phyloP scores from a whole-genome alignment of 1,284 basidiomycete species.

The Fomitopsis betulina region DNA sequence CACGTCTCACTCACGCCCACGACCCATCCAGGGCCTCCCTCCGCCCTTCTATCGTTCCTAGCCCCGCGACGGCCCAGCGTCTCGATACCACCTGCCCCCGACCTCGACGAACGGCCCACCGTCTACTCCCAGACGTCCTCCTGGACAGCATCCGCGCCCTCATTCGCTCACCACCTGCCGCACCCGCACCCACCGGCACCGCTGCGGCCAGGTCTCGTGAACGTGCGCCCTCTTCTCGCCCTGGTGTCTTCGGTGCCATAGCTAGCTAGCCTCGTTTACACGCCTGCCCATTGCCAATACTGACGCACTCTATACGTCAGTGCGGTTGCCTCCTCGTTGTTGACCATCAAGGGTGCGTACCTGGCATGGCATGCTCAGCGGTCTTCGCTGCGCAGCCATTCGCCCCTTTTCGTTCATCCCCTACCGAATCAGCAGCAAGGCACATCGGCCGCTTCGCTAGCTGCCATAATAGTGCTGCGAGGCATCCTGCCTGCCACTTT shows the following conservation, averaged over 20 bases:
- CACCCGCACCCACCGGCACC: background rate
- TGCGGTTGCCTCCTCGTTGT: background rate
- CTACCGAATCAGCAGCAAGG: background rate
- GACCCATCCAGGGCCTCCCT: background rate
- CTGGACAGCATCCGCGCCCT: background rate
- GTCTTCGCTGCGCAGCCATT: background rate
- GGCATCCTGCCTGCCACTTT: no score
- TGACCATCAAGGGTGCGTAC: background rate
- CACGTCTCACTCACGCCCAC: background rate
- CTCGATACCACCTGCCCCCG: background rate
- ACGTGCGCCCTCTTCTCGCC: background rate
- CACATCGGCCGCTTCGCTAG: no score
- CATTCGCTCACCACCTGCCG: background rate
- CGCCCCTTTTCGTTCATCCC: background rate
- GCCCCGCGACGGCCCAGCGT: background rate
- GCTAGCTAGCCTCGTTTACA: background rate
- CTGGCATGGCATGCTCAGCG: background rate
- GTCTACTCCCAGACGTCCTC: background rate
- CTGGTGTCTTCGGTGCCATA: background rate
- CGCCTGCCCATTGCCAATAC: background rate
- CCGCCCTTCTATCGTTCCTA: conserved; percentile 1
- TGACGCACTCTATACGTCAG: background rate
- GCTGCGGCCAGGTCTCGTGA: background rate
- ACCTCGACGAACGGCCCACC: background rate
- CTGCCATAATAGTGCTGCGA: no score